Percentiles rank a stretch among this genome's conserved stretches.
phyloP scores from a whole-genome alignment of 129 eudicot species.

The Flaveria sonorensis region DNA sequence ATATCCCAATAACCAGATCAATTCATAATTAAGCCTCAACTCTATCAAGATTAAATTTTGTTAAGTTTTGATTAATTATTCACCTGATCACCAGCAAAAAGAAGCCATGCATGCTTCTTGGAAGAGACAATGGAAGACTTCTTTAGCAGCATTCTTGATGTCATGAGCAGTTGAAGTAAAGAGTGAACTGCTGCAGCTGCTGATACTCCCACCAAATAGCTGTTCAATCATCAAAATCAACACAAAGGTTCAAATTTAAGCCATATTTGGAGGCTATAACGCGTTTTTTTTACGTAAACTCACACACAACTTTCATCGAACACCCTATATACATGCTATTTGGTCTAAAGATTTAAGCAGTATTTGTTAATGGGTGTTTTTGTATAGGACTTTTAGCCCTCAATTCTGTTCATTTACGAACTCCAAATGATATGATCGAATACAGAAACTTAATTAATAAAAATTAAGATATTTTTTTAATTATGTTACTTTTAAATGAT shows the following conservation, averaged over 20 bases:
- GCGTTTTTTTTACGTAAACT: too few relatives aligned
- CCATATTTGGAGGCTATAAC: too few relatives aligned
- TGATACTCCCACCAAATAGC: slow-evolving; percentile 84
- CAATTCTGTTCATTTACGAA: too few relatives aligned
- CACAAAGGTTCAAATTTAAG: background rate
- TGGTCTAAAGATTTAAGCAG: too few relatives aligned
- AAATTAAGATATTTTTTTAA: too few relatives aligned
- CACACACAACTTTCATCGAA: too few relatives aligned
- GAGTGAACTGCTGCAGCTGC: slow-evolving; percentile 78
- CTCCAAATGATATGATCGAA: too few relatives aligned
- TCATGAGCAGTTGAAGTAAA: slow-evolving; percentile 61
- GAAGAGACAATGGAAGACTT: slow-evolving; percentile 61
- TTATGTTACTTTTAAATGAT: too few relatives aligned
- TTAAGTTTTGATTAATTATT: background rate
- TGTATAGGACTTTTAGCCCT: too few relatives aligned
- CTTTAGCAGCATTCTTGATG: slow-evolving; percentile 44
- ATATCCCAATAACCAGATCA: background rate
- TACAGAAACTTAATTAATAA: too few relatives aligned
- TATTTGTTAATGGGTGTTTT: too few relatives aligned
- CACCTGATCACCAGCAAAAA: slow-evolving; percentile 93
- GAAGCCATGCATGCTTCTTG: slow-evolving; percentile 78
- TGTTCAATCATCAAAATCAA: slow-evolving; percentile 26
- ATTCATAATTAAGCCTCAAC: background rate
- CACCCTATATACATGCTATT: too few relatives aligned
- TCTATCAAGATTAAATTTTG: background rate